Evolutionary conservation across 148 eudicot genomes (phyloP), one percentile per base, ranked within the genome.

Genomic region (Diospyros lotus): DNA sequence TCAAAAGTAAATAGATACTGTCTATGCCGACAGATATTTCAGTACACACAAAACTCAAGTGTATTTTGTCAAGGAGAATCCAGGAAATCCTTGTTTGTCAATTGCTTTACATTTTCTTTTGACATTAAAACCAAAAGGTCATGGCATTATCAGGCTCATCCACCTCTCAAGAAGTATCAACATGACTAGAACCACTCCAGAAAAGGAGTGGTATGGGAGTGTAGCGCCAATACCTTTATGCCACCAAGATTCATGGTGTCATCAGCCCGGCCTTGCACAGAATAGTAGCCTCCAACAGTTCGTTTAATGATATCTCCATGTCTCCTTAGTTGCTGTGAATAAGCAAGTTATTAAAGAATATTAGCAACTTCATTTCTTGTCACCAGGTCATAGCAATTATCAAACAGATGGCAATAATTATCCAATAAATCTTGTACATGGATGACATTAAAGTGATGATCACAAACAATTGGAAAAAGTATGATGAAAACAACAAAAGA

Each of bases 211-310:
- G 12, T 5, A n/a, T 13, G 12, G 64, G 76, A 51, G 48, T 4
- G 40, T 55, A 44, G 38, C 70, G 41, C 54, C 42, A 56, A 69
- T 7, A 95, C 99, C 97, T 95, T 95, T 72, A 95, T 91, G 65
- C 99, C 99, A 64, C 99, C 99, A 74, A 95, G 90, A 84, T 95
- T 95, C 99, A 95, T 95, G 9, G 99, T 88, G 82, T 95, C 99
- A 84, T 95, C 99, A 17, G 97, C 91, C 75, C 99, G 96, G 9
- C 99, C 99, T 82, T 95, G 99, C 39, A 97, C 97, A 66, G 86
- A 91, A 82, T 95, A 95, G 76, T 84, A 95, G 71, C 99, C 99
- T 69, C 77, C 77, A 69, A 86, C 43, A 67, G 97, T 92, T 48
- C 83, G 91, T 86, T 95, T 97, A 78, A 93, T 89, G 53, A 92